These are phyloP conservation scores for Colletotrichum brevisporum DNA, from an alignment of 2,329 filamentous ascomycete species.

Conservation along the genomic window DNA sequence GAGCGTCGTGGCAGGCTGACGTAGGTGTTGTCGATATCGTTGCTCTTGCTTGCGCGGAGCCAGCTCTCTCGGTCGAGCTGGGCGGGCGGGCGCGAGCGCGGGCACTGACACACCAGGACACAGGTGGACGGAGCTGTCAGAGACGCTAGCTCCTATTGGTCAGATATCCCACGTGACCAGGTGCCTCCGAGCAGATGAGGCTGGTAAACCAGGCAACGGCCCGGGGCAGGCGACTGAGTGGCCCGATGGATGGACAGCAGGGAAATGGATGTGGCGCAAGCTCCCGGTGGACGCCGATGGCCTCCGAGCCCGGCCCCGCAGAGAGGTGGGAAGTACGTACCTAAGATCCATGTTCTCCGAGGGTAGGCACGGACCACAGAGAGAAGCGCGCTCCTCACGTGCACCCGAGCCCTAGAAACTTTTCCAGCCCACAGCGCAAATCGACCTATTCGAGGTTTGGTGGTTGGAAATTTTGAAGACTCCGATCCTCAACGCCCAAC, in stretches of 20 bases:
- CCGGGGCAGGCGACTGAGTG: too few species aligned
- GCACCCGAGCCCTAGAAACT: constrained; percentile 17
- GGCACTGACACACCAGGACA: too few species aligned
- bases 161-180: constrained; percentile 17
- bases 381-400: constrained; percentile 3
- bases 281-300: neutral
- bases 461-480: neutral
- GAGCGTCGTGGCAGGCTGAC: constrained; percentile 36
- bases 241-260: too few species aligned
- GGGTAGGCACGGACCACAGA: neutral
- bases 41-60: constrained; percentile 11
- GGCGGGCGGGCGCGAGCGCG: neutral
- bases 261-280: neutral
- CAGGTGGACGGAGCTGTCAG: constrained; percentile 26
- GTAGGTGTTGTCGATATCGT: constrained; percentile 23
- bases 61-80: constrained; percentile 28
- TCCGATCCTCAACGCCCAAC: constrained; percentile 52
- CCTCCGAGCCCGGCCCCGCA: neutral
- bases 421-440: constrained; percentile 13
- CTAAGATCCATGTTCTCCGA: too few species aligned
- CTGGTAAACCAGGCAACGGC: neutral
- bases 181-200: constrained; percentile 16
- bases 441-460: neutral
- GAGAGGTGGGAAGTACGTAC: neutral
- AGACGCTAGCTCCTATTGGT: constrained; percentile 12